These are phyloP conservation scores for Geotrichum europaeum DNA, from an alignment of 1,139 yeast genomes.

Conservation along the genomic window DNA sequence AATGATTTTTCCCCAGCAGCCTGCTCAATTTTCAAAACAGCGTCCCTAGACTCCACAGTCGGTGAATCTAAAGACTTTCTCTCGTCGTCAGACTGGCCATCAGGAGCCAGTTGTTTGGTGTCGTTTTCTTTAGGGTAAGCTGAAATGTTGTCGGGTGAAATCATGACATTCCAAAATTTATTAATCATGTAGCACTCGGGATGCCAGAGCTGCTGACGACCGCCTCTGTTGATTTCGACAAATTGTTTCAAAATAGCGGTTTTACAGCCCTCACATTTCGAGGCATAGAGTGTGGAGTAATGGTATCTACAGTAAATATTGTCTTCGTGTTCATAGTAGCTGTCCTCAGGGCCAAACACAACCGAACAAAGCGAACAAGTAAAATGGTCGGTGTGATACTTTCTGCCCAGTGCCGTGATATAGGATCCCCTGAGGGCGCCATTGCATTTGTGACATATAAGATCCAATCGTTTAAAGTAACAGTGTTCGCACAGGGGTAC, in stretches of 20 bases:
- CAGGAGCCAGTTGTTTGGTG: not conserved
- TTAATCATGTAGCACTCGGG: constrained; percentile 98
- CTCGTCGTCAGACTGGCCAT: not conserved
- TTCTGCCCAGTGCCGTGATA: constrained; percentile 86
- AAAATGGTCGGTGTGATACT: constrained; percentile 93
- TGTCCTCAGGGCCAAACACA: constrained; percentile 87
- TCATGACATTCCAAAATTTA: constrained; percentile 85
- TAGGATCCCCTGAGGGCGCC: constrained; percentile 87
- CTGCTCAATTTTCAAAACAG: constrained; percentile 52
- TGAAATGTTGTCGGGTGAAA: constrained; percentile 8
- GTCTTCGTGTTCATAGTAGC: constrained; percentile 83
- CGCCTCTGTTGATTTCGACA: constrained; percentile 87
- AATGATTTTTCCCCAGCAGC: constrained; percentile 63
- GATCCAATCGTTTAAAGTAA: constrained; percentile 75
- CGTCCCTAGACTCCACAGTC: constrained; percentile 38
- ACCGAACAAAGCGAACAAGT: constrained; percentile 83
- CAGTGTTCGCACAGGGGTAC: constrained; percentile 90
- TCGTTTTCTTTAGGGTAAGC: constrained; percentile 4
- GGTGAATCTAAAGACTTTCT: not conserved
- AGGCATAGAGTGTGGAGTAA: constrained; percentile 77
- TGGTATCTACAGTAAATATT: constrained; percentile 87
- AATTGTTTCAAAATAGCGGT: constrained; percentile 89
- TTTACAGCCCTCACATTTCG: constrained; percentile 89
- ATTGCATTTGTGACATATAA: constrained; percentile 80
- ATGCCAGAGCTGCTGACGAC: constrained; percentile 95